Base-by-base conservation (phyloP, 2,329 filamentous ascomycete genomes). In the Cercospora citrullina region DNA sequence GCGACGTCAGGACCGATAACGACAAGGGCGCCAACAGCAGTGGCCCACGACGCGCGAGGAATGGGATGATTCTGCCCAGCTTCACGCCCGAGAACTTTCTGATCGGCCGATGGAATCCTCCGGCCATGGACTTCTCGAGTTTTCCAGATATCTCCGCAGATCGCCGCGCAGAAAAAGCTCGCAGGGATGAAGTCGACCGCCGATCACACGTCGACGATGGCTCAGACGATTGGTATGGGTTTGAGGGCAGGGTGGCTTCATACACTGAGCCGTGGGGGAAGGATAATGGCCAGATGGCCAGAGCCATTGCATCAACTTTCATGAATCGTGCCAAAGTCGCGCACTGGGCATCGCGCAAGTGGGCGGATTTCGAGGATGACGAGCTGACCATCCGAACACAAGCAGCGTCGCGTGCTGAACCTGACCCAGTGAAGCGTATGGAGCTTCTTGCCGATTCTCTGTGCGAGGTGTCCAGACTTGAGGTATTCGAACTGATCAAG, bases 241-340 rank as follows among this genome's bases (percentile, higher is more conserved):
- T 72, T 60, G 64, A 59, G 12, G 68, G 69, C 4, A 60, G 61
- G 30, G 18, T 59, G 8, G 30, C 55, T 18, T 31, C 55, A n/a
- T 59, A 59, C 28, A 31, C 28, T 12, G 55, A 33, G 3, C 55
- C 55, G 10, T 18, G 36, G 14, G 55, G 64, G 3, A n/a, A 60
- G 18, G 63, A 66, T 55, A 60, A 61, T 6, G 59, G 39, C 14
- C 36, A 23, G 18, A 67, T 55, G 65, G 59, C 60, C 10, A 36
- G 51, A 26, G 62, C 51, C 3, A 70, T 72, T 31, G 74, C 71
- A 5, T 62, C 65, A 1, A 68, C 60, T 0, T 75, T 75, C 59
- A 67, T 70, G 7, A 60, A 59, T 5, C 70, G 73, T 30, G 73
- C 72, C 8, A 75, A 74, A 60, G 63, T 68, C 12, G 73, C 73